Conservation (phyloP, 2,329 filamentous ascomycete species). For the Fusarium proliferatum region DNA sequence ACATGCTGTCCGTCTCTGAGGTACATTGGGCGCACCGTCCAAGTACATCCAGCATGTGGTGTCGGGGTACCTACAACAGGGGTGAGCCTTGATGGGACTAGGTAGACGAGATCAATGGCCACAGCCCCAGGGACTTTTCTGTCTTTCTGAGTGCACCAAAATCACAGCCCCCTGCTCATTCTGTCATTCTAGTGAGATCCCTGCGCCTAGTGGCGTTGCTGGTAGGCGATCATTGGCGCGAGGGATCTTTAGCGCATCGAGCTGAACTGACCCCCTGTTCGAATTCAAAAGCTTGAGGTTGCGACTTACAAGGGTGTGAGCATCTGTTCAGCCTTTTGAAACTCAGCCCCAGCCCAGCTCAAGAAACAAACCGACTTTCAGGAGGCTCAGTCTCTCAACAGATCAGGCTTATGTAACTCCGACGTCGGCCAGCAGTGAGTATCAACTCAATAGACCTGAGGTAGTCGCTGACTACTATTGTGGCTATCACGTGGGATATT, state of each 20-base stretch:
- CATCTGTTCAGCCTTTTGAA: slow-evolving; percentile 8
- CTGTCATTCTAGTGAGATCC: background rate
- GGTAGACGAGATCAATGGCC: slow-evolving; percentile 27
- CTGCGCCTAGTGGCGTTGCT: slow-evolving; percentile 16
- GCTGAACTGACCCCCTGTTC: slow-evolving; percentile 34
- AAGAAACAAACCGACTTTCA: slow-evolving; percentile 17
- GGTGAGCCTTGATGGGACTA: slow-evolving; percentile 4
- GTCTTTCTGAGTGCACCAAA: slow-evolving; percentile 9
- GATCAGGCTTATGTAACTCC: background rate
- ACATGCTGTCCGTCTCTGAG: background rate
- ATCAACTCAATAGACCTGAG: background rate
- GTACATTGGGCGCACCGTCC: slow-evolving; percentile 6
- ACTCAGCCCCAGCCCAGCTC: slow-evolving; percentile 10
- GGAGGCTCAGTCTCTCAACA: background rate
- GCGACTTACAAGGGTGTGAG: background rate
- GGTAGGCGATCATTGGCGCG: slow-evolving; percentile 27
- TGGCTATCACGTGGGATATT: background rate
- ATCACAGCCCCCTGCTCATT: slow-evolving; percentile 17
- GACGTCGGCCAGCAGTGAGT: background rate
- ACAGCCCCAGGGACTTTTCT: slow-evolving; percentile 5
- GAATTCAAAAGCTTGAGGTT: slow-evolving; percentile 1
- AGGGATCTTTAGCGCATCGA: slow-evolving; percentile 27
- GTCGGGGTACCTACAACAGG: slow-evolving; percentile 8
- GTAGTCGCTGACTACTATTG: background rate
- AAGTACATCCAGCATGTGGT: background rate